phyloP scores from a whole-genome alignment of 192 early-diverging fungal species.

The Coemansia sp. region DNA sequence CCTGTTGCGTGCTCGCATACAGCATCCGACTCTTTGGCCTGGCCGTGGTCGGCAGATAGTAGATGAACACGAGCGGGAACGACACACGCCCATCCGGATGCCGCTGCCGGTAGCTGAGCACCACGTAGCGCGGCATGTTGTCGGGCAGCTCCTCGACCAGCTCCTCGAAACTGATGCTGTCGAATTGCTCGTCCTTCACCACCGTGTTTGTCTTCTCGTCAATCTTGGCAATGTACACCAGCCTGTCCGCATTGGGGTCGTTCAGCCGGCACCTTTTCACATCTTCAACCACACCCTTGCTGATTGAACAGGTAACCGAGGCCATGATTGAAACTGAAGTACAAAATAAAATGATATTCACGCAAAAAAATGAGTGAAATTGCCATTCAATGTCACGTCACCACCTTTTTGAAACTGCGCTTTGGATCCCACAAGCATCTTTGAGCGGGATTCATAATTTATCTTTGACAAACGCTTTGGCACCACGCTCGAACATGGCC shows the following conservation, averaged over 20 bases:
- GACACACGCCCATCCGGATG: slow-evolving; percentile 60
- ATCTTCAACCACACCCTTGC: slow-evolving; percentile 6
- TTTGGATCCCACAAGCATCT: no score
- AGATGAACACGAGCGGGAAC: slow-evolving; percentile 71
- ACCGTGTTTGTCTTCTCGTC: slow-evolving; percentile 50
- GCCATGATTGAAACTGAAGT: slow-evolving; percentile 1
- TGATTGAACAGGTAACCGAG: slow-evolving; percentile 25
- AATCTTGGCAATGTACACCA: slow-evolving; percentile 51
- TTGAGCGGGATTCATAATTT: no score
- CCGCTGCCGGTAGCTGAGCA: slow-evolving; percentile 18
- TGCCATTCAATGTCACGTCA: no score
- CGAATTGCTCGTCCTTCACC: slow-evolving; percentile 27
- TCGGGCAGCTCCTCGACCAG: slow-evolving; percentile 63
- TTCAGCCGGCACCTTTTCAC: slow-evolving; percentile 26
- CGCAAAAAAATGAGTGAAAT: no score
- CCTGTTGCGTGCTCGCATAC: slow-evolving; percentile 61
- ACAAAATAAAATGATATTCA: not conserved
- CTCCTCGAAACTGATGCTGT: slow-evolving; percentile 53
- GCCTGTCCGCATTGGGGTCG: slow-evolving; percentile 10
- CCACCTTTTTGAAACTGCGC: no score
- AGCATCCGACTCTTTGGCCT: slow-evolving; percentile 15
- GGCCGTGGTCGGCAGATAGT: slow-evolving; percentile 59
- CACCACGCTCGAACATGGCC: not conserved
- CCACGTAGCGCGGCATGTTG: slow-evolving; percentile 57
- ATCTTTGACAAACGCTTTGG: no score